phyloP scores from a whole-genome alignment of 2,329 filamentous ascomycete species.

The Penicillium fuscoglaucum region DNA sequence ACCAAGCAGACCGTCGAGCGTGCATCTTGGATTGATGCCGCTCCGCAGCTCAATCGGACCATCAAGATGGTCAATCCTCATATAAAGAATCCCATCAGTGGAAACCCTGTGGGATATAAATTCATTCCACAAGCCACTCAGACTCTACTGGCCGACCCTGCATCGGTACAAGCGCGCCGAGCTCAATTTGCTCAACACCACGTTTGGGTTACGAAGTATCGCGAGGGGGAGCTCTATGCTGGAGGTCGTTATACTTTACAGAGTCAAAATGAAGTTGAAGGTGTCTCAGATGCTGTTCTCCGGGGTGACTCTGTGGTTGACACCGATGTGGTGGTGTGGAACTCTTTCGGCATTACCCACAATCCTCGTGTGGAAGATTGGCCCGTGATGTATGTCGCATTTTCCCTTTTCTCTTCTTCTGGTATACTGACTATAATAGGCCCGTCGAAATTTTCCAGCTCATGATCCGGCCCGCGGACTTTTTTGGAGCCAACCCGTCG shows the following conservation, averaged over 20 bases:
- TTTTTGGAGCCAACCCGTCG: constrained; percentile 55
- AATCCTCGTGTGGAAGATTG: constrained; percentile 48
- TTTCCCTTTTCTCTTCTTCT: not conserved
- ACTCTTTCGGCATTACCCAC: constrained; percentile 47
- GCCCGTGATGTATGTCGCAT: constrained; percentile 42
- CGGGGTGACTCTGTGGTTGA: constrained; percentile 38
- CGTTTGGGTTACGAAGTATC: constrained; percentile 56
- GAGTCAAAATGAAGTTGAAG: constrained; percentile 42
- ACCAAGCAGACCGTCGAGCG: constrained; percentile 48
- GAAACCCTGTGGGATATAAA: constrained; percentile 57
- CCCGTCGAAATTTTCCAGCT: constrained; percentile 42
- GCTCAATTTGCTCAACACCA: constrained; percentile 59
- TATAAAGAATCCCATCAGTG: constrained; percentile 55
- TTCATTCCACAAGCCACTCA: constrained; percentile 58
- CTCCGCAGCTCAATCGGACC: constrained; percentile 46
- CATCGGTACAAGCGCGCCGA: constrained; percentile 53
- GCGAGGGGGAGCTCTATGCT: constrained; percentile 54
- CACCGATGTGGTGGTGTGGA: constrained; percentile 48
- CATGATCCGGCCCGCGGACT: constrained; percentile 53
- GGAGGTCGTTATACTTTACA: constrained; percentile 59
- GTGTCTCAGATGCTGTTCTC: constrained; percentile 37
- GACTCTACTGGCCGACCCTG: constrained; percentile 55
- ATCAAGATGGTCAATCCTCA: constrained; percentile 61
- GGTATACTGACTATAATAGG: constrained; percentile 24
- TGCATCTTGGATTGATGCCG: constrained; percentile 51